These are phyloP conservation scores for Crithidia mellificae DNA, from an alignment of 208 protist species.

Conservation along the genomic window DNA sequence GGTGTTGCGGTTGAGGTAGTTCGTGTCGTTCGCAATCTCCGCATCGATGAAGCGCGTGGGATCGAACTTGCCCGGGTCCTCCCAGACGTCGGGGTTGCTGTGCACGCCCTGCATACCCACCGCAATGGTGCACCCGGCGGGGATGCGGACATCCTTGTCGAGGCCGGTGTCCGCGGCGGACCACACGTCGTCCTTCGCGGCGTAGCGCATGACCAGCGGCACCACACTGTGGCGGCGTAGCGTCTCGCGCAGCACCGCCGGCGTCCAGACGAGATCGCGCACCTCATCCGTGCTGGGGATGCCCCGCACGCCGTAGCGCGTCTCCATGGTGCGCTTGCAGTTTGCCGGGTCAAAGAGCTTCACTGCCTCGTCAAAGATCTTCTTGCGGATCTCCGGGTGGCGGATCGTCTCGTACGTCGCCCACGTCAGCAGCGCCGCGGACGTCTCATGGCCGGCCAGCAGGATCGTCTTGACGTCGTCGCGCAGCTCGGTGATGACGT, in stretches of 20 bases:
- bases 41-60: conserved; percentile 83
- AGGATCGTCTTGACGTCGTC: conserved; percentile 92
- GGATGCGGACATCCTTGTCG: conserved; percentile 66
- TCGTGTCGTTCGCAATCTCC: conserved; percentile 80
- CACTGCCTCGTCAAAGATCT: conserved; percentile 65
- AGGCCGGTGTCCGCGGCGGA: conserved; percentile 76
- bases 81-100: conserved; percentile 79
- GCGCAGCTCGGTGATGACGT: conserved; percentile 66
- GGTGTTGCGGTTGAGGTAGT: conserved; percentile 39
- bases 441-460: conserved; percentile 90
- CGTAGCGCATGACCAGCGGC: conserved; percentile 84
- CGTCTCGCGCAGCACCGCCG: conserved; percentile 85
- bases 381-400: conserved; percentile 54
- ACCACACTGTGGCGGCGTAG: conserved; percentile 86
- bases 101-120: conserved; percentile 86
- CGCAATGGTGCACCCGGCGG: conserved; percentile 73
- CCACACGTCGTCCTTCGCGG: conserved; percentile 78
- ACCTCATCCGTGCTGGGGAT: conserved; percentile 65
- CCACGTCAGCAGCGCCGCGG: conserved; percentile 87
- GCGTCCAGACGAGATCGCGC: conserved; percentile 68
- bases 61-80: conserved; percentile 73
- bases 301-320: conserved; percentile 62
- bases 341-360: conserved; percentile 71
- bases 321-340: conserved; percentile 57
- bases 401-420: conserved; percentile 87